These are phyloP conservation scores for Kodamaea restingae DNA, from an alignment of 805 yeast genomes.

Conservation along the genomic window DNA sequence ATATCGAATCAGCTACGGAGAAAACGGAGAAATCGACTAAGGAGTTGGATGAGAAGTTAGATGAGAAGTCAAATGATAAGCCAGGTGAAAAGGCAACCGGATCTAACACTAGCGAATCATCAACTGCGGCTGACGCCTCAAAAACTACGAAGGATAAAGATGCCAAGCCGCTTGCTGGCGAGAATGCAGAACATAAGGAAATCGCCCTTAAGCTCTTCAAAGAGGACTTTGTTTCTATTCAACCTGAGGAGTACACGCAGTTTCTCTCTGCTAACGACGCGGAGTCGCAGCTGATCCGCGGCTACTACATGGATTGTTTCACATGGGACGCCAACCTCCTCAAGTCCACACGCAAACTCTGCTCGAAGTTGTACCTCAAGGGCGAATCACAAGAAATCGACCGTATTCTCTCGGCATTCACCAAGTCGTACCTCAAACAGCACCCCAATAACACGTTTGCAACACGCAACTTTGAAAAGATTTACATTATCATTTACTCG, in stretches of 20 bases:
- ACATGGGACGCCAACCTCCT: constrained; percentile 50
- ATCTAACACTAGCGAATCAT: background rate
- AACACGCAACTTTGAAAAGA: constrained; percentile 48
- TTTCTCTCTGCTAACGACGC: constrained; percentile 34
- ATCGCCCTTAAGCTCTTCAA: constrained; percentile 35
- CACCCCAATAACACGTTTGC: constrained; percentile 47
- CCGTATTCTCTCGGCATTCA: constrained; percentile 63
- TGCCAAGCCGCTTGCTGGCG: background rate
- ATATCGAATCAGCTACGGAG: too few relatives aligned
- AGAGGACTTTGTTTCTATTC: constrained; percentile 40
- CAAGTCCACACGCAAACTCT: constrained; percentile 53
- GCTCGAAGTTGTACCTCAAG: constrained; percentile 63
- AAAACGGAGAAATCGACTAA: too few relatives aligned
- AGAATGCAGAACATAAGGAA: constrained; percentile 22
- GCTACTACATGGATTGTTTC: constrained; percentile 45
- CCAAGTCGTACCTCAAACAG: constrained; percentile 56
- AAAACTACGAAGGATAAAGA: background rate
- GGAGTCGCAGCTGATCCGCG: constrained; percentile 40
- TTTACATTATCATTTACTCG: constrained; percentile 70
- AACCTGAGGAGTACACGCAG: constrained; percentile 44
- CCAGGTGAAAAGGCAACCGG: too few relatives aligned
- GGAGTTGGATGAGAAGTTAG: too few relatives aligned
- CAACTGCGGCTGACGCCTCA: background rate
- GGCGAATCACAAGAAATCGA: constrained; percentile 85
- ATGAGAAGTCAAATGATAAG: too few relatives aligned